Evolutionary conservation across 1,139 yeast species (phyloP), one percentile per base, ranked within the genome.

Genomic region (Spathaspora sp.): DNA sequence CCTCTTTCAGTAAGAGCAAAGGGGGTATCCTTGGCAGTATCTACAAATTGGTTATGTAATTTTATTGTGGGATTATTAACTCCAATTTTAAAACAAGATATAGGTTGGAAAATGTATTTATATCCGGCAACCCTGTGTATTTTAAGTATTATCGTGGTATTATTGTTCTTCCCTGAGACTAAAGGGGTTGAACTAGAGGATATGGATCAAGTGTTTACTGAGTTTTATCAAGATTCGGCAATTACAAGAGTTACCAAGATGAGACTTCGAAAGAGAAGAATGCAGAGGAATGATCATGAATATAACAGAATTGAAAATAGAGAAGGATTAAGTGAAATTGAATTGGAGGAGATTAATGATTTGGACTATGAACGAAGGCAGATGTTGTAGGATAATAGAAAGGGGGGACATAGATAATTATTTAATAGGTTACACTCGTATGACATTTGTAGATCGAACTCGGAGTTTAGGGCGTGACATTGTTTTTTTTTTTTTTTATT

Each of bases 121-220:
- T 66, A 76, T 41, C 82, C 81, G 8, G 81, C 80, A 2, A 47
- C 59, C 3, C 70, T 73, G 39, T 78, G 84, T 62, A 56, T 75
- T 9, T 52, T 73, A 3, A 73, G 81, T 27, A 70, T 74, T 9
- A 24, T 67, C 2, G 74, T 74, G 40, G 97, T 90, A 7, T 78
- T 77, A 64, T 74, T 74, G 44, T 72, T 81, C 47, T 89, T 86
- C 60, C 97, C 97, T 1, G 97, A 90, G 63, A 90, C 97, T 1
- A 89, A 87, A 60, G 97, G 97, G 6, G 80, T 89, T 40, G 83
- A 86, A 38, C 74, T 90, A 50, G 97, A 90, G 62, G 96, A 90
- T 48, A 89, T 90, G 87, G 96, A 89, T 62, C 70, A 81, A 8
- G 72, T 89, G 23, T 90, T 90, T 63, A 91, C 88, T 47, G 95